phyloP scores from a whole-genome alignment of 1,284 basidiomycete species.

The Clitocybe nebularis region DNA sequence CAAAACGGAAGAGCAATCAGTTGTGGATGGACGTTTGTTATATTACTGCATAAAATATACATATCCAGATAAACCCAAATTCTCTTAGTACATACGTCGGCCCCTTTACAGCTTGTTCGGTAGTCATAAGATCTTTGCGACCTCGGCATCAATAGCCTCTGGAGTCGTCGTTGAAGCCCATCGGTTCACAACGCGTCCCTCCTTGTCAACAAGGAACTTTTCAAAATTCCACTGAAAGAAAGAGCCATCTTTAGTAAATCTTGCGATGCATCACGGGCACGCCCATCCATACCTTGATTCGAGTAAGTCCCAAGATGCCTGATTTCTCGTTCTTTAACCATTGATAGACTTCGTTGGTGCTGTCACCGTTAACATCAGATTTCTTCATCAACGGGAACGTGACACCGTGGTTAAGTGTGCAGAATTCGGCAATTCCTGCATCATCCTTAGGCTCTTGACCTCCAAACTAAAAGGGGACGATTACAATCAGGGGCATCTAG shows the following conservation, averaged over 20 bases:
- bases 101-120: slow-evolving; percentile 2
- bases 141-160: slow-evolving; percentile 56
- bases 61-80: too few species aligned
- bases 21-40: too few species aligned
- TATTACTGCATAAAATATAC: too few species aligned
- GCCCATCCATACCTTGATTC: slow-evolving; percentile 72
- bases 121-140: slow-evolving; percentile 56
- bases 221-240: slow-evolving; percentile 72
- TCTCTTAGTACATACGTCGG: too few species aligned
- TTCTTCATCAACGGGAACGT: slow-evolving; percentile 85
- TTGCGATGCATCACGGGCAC: too few species aligned
- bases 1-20: slow-evolving; percentile 7
- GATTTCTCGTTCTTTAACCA: slow-evolving; percentile 82
- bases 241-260: too few species aligned
- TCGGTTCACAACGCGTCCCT: slow-evolving; percentile 72
- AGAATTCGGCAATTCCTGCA: slow-evolving; percentile 63
- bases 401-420: slow-evolving; percentile 75
- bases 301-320: slow-evolving; percentile 67
- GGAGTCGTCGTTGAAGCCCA: slow-evolving; percentile 82
- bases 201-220: slow-evolving; percentile 68
- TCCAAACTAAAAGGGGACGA: slow-evolving; percentile 47
- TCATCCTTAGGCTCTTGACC: slow-evolving; percentile 77
- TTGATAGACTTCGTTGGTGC: slow-evolving; percentile 77
- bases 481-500: slow-evolving; percentile 4
- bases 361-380: slow-evolving; percentile 87